Conservation (phyloP, 2,329 filamentous ascomycete species). For the Coniochaeta sp. region DNA sequence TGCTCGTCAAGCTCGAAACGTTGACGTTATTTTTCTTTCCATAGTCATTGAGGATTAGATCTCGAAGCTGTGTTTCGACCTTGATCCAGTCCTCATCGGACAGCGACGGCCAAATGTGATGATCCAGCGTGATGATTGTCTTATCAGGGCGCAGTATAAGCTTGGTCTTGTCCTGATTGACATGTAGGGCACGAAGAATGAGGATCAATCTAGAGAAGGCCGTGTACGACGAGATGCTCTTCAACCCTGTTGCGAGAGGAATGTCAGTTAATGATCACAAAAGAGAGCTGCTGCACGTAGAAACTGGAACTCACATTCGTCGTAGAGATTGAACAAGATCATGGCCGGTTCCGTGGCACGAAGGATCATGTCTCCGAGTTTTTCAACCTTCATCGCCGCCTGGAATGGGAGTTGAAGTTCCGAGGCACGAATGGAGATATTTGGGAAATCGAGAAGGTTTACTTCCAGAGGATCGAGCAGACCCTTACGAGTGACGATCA, state of each 20-base stretch:
- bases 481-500: constrained; percentile 97
- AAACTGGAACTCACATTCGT: constrained; percentile 52
- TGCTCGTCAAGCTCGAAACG: constrained; percentile 89
- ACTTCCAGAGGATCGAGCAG: constrained; percentile 94
- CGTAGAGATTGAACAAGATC: constrained; percentile 98
- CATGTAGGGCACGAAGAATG: constrained; percentile 88
- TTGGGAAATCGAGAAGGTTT: constrained; percentile 95
- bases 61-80: constrained; percentile 92
- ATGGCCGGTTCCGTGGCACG: constrained; percentile 98
- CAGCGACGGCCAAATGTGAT: constrained; percentile 96
- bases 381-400: constrained; percentile 99
- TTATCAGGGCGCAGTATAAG: constrained; percentile 91
- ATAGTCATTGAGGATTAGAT: constrained; percentile 96
- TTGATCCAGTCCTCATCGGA: constrained; percentile 98
- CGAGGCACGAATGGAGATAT: constrained; percentile 96
- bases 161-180: constrained; percentile 98
- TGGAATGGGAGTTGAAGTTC: constrained; percentile 98
- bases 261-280: neutral
- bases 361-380: constrained; percentile 97
- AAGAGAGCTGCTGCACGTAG: neutral
- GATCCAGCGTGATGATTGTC: constrained; percentile 95
- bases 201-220: constrained; percentile 93
- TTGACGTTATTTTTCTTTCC: constrained; percentile 99
- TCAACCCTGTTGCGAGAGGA: constrained; percentile 50
- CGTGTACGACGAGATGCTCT: constrained; percentile 97